Base-by-base conservation (phyloP, 208 protist genomes). In the Trypanosoma melophagium region DNA sequence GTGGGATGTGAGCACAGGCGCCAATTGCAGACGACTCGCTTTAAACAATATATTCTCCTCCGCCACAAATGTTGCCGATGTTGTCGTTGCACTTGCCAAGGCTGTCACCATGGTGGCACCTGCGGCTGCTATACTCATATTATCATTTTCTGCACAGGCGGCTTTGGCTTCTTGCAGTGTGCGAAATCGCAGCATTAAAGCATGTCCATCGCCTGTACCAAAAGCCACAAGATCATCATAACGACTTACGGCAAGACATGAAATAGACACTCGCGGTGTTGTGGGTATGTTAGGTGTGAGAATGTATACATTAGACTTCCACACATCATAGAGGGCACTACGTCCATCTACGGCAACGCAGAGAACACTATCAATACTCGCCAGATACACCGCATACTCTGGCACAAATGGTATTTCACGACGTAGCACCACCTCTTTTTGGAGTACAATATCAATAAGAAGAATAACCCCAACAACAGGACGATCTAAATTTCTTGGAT, bases 191-290 rank as follows among this genome's bases (percentile, higher is more conserved):
- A 95, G 71, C 17, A 95, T 41, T 12, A 92, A 61, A 19, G 79
- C 87, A 5, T 79, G 31, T 14, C 89, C 89, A 22, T 76, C 74
- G 19, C 71, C 80, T 3, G 84, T 86, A 28, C 87, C 90, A 12
- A 95, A 19, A 4, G 87, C 90, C n/a, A 95, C 60, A 17, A 95
- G 79, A 7, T 79, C 77, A 64, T 95, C 90, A 69, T 89, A 89
- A 14, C 56, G 35, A 69, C 87, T 95, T 21, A 64, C 69, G 5
- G 81, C 79, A 44, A 90, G 49, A 51, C 74, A 74, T 3, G 89
- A 91, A 22, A 95, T 45, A 38, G 25, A 25, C 21, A 63, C 25
- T 14, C 28, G 25, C 24, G 61, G 60, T 13, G 22, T 25, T 49
- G 44, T 49, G 19, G 57, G 35, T 16, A 50, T 44, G 1, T 28